These are phyloP conservation scores for Backusella parvicylindrica DNA, from an alignment of 192 early-diverging fungal genomes.

Conservation along the genomic window DNA sequence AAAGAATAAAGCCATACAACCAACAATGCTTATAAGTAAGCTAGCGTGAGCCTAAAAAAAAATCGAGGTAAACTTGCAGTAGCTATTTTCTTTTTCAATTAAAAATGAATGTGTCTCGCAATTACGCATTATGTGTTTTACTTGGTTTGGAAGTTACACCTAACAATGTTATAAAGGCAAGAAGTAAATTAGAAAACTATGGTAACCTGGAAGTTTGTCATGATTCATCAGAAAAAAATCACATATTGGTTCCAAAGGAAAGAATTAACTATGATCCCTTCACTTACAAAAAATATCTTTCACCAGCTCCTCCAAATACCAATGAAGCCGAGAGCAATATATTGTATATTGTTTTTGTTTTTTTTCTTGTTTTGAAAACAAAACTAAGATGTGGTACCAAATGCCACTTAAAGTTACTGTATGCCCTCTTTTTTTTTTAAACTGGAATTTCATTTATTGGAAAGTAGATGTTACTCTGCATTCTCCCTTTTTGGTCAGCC, in stretches of 20 bases:
- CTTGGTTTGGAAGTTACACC: neutral
- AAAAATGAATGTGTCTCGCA: neutral
- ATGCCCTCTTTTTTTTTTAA: too few species aligned
- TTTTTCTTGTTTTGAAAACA: neutral
- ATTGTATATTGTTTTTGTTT: neutral
- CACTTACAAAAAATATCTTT: too few species aligned
- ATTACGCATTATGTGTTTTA: neutral
- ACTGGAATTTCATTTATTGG: too few species aligned
- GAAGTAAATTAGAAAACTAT: neutral
- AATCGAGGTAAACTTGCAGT: neutral
- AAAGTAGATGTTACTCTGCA: too few species aligned
- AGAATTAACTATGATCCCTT: neutral
- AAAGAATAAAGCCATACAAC: too few species aligned
- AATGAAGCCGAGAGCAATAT: too few species aligned
- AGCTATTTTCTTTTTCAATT: neutral
- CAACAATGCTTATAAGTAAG: too few species aligned
- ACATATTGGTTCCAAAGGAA: neutral
- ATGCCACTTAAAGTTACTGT: neutral
- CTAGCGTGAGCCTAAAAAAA: too few species aligned
- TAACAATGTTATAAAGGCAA: conserved; percentile 1
- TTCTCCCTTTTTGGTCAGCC: too few species aligned
- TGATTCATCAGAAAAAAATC: neutral
- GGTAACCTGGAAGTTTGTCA: neutral
- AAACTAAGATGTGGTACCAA: neutral
- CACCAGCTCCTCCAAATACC: too few species aligned